Conservation (phyloP, 257 asterid species). For the Penstemon newberryi region DNA sequence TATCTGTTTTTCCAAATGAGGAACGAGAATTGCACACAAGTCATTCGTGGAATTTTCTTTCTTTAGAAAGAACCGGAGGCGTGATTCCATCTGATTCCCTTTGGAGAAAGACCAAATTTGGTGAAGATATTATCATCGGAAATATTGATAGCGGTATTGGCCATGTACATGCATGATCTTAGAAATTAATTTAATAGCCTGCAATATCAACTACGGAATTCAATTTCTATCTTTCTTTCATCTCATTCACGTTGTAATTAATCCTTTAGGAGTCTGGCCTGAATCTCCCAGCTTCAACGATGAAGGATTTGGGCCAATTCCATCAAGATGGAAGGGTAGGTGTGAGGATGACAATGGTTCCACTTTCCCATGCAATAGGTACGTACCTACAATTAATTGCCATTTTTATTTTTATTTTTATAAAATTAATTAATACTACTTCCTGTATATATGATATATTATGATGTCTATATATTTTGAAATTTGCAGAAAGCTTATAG, state of each 20-base stretch:
- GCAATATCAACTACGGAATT: too few relatives aligned
- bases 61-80: constrained; percentile 31
- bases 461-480: not conserved
- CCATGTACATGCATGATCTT: not conserved
- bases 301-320: constrained; percentile 45
- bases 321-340: constrained; percentile 48
- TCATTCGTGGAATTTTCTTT: constrained; percentile 46
- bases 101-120: constrained; percentile 40
- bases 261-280: constrained; percentile 49
- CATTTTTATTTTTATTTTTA: not conserved
- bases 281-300: constrained; percentile 51
- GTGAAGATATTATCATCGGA: constrained; percentile 39
- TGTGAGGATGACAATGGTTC: constrained; percentile 26
- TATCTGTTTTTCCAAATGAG: constrained; percentile 35
- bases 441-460: too few relatives aligned
- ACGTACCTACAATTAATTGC: not conserved
- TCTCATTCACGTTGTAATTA: not conserved
- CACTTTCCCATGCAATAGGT: constrained; percentile 48
- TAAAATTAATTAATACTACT: not conserved
- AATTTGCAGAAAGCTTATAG: constrained; percentile 45
- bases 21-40: constrained; percentile 40
- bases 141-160: constrained; percentile 40
- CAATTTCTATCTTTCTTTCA: not conserved
- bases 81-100: constrained; percentile 26
- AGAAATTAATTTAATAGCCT: not conserved